Conservation (phyloP, 306 rosid genomes). For the Ammopiptanthus mongolicus region DNA sequence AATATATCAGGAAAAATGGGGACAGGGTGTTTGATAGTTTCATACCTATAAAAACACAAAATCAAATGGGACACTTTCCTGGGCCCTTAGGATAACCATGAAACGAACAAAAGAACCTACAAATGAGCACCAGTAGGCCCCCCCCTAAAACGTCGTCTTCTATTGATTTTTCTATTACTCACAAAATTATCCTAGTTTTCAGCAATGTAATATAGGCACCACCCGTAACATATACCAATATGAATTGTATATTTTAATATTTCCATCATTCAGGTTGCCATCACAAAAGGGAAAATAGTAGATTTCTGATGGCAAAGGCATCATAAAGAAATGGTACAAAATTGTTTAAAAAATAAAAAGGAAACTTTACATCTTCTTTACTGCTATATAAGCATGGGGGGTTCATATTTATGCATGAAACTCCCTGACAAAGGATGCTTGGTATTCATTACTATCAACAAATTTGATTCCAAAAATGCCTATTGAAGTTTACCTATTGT, state of each 20-base stretch:
- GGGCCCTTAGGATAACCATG: constrained; percentile 10
- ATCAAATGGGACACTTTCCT: constrained; percentile 17
- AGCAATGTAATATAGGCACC: constrained; percentile 1
- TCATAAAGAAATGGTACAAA: constrained; percentile 3
- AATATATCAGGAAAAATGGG: not conserved
- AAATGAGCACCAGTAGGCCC: not conserved
- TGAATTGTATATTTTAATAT: constrained; percentile 6
- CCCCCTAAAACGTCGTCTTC: not conserved
- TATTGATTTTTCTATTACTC: not conserved
- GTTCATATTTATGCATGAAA: constrained; percentile 30
- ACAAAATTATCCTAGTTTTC: constrained; percentile 23
- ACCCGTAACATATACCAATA: constrained; percentile 21
- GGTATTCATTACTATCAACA: constrained; percentile 31
- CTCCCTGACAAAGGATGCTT: constrained; percentile 22
- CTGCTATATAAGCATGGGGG: constrained; percentile 27
- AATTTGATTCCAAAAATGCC: not conserved
- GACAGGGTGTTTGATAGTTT: not conserved
- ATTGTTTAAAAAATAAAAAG: constrained; percentile 6
- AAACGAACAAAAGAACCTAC: constrained; percentile 25
- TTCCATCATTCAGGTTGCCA: constrained; percentile 30
- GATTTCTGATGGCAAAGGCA: constrained; percentile 22
- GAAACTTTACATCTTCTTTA: constrained; percentile 37
- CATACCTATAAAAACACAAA: constrained; percentile 20
- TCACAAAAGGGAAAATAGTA: constrained; percentile 9
- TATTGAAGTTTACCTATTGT: constrained; percentile 37